Conservation (phyloP, 805 yeast genomes). For the Yarrowia phangngaensis region DNA sequence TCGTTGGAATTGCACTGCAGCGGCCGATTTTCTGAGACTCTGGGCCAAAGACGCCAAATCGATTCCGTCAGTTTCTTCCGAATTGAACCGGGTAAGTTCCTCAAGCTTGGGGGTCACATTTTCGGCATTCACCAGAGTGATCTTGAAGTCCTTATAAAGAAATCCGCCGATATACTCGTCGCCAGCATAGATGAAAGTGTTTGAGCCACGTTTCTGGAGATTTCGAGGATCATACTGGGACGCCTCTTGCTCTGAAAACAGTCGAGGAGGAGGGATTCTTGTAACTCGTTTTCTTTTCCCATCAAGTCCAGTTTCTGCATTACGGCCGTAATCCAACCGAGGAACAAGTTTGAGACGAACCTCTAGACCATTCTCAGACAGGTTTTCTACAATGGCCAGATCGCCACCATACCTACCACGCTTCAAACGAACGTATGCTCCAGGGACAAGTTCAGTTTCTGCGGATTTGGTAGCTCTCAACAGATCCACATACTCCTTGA, state of each 20-base stretch:
- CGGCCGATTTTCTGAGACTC: slow-evolving; percentile 63
- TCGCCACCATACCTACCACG: slow-evolving; percentile 92
- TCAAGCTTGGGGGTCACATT: slow-evolving; percentile 79
- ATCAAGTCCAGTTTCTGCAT: slow-evolving; percentile 42
- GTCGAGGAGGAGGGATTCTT: slow-evolving; percentile 71
- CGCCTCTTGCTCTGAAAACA: slow-evolving; percentile 88
- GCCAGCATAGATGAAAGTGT: slow-evolving; percentile 66
- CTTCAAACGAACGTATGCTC: slow-evolving; percentile 84
- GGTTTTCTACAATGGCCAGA: slow-evolving; percentile 85
- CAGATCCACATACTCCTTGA: slow-evolving; percentile 89
- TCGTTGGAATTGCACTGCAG: slow-evolving; percentile 69
- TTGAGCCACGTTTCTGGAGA: slow-evolving; percentile 53
- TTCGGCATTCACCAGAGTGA: slow-evolving; percentile 75
- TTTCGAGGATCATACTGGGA: slow-evolving; percentile 73
- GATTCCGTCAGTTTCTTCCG: slow-evolving; percentile 76
- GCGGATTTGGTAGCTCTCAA: slow-evolving; percentile 83
- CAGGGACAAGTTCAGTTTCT: slow-evolving; percentile 85
- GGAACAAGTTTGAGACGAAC: slow-evolving; percentile 93
- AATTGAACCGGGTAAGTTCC: slow-evolving; percentile 77
- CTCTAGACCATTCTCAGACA: slow-evolving; percentile 91
- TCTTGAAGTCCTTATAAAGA: slow-evolving; percentile 77
- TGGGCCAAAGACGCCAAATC: slow-evolving; percentile 85
- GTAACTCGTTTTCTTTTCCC: slow-evolving; percentile 51
- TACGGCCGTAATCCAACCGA: slow-evolving; percentile 81
- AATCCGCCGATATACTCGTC: slow-evolving; percentile 91